Conservation (phyloP, 306 rosid species). For the Trifolium fragiferum region DNA sequence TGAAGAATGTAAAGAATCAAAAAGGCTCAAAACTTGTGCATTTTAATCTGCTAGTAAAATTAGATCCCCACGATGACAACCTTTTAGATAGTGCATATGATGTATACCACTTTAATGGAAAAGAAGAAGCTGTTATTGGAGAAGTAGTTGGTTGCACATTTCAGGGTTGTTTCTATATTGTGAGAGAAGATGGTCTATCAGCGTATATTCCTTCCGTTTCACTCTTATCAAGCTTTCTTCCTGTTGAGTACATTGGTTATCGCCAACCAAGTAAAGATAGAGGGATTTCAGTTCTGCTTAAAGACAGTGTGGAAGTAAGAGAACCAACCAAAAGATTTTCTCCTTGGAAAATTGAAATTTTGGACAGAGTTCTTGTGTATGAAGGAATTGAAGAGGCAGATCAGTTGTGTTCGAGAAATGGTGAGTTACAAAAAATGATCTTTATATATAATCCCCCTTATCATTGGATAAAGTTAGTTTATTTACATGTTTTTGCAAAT, state of each 20-base stretch:
- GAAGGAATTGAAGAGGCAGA: slow-evolving; percentile 84
- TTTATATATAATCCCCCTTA: not conserved
- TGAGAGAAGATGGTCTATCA: slow-evolving; percentile 77
- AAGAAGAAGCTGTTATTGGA: slow-evolving; percentile 63
- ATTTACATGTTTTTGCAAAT: slow-evolving; percentile 17
- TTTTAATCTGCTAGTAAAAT: slow-evolving; percentile 61
- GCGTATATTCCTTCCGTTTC: slow-evolving; percentile 82
- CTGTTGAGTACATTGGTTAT: slow-evolving; percentile 66
- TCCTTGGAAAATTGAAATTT: slow-evolving; percentile 79
- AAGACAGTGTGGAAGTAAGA: slow-evolving; percentile 55
- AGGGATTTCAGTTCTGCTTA: slow-evolving; percentile 51
- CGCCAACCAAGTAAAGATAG: slow-evolving; percentile 52
- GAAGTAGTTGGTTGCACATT: slow-evolving; percentile 88
- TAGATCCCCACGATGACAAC: slow-evolving; percentile 65
- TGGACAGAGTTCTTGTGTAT: slow-evolving; percentile 85
- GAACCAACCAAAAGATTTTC: slow-evolving; percentile 53
- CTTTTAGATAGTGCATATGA: slow-evolving; percentile 52
- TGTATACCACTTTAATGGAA: slow-evolving; percentile 49
- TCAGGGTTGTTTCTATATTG: slow-evolving; percentile 81
- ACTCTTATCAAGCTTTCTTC: slow-evolving; percentile 63
- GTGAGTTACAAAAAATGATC: slow-evolving; percentile 55
- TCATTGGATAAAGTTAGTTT: slow-evolving; percentile 33
- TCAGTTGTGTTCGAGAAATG: slow-evolving; percentile 79
- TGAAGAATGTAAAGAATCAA: slow-evolving; percentile 46
- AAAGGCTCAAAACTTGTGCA: slow-evolving; percentile 68